phyloP scores from a whole-genome alignment of 1,284 basidiomycete species.

The Microbotryum lychnidis-dioicae region DNA sequence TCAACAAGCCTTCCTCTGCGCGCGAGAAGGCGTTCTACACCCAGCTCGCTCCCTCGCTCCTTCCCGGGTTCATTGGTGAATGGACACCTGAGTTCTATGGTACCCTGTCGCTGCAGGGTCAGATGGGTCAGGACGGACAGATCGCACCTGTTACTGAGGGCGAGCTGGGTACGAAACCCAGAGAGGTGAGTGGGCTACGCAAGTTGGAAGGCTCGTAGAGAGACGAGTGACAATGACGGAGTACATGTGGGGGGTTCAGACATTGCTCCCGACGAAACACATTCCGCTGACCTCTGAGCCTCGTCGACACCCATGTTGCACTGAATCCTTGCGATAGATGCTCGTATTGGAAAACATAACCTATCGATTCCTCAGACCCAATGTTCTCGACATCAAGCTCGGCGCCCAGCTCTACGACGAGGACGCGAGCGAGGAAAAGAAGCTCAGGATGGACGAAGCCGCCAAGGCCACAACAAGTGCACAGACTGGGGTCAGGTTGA shows the following conservation, averaged over 20 bases:
- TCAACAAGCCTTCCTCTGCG: slow-evolving; percentile 73
- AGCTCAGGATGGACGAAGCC: slow-evolving; percentile 62
- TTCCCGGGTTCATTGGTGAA: slow-evolving; percentile 38
- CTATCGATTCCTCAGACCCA: slow-evolving; percentile 64
- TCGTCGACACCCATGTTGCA: neutral
- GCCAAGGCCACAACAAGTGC: slow-evolving; percentile 59
- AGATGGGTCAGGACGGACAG: slow-evolving; percentile 42
- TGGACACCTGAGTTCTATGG: slow-evolving; percentile 62
- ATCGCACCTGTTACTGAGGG: slow-evolving; percentile 38
- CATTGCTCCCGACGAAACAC: neutral
- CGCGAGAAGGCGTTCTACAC: slow-evolving; percentile 77
- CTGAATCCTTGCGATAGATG: slow-evolving; percentile 43
- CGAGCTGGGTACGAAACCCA: slow-evolving; percentile 3
- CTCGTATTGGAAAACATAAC: slow-evolving; percentile 81
- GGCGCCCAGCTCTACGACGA: slow-evolving; percentile 73
- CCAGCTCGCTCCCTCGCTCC: slow-evolving; percentile 44
- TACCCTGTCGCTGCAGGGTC: slow-evolving; percentile 59
- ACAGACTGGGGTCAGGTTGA: slow-evolving; percentile 69
- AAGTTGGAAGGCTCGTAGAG: slow-evolving; percentile 13
- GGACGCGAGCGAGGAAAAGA: slow-evolving; percentile 61
- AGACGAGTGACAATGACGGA: slow-evolving; percentile 45
- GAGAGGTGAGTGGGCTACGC: neutral
- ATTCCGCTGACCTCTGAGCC: neutral
- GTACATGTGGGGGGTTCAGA: slow-evolving; percentile 36
- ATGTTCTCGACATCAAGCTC: slow-evolving; percentile 84